Percentiles rank a stretch among this genome's conserved stretches.
These are phyloP conservation scores for Pneumocystis carinii DNA, from an alignment of 1,139 yeast genomes.

Conservation along the genomic window DNA sequence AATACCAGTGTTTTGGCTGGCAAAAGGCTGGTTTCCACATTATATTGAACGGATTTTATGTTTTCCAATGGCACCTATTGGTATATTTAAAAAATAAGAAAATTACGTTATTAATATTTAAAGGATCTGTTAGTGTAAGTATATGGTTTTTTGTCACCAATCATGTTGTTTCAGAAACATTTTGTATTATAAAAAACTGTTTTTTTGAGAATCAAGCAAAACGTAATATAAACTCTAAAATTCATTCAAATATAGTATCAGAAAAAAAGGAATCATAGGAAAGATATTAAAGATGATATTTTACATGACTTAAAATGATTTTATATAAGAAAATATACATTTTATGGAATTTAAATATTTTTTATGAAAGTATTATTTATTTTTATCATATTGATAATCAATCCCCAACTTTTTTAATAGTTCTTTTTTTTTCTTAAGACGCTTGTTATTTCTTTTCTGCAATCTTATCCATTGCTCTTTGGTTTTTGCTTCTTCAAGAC, in stretches of 20 bases:
- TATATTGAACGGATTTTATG: constrained; percentile 43
- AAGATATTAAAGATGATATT: background rate
- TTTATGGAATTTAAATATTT: background rate
- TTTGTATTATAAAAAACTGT: background rate
- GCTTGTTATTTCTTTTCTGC: constrained; percentile 36
- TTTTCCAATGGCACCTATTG: constrained; percentile 40
- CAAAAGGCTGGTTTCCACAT: constrained; percentile 43
- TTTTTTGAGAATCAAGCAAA: background rate
- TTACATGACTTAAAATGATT: background rate
- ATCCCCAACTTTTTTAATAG: constrained; percentile 34
- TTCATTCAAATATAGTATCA: background rate
- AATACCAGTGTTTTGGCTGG: constrained; percentile 45
- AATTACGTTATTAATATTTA: background rate
- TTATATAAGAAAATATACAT: background rate
- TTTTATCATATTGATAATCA: constrained; percentile 21
- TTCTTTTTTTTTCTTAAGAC: constrained; percentile 36
- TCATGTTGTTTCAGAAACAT: constrained; percentile 2
- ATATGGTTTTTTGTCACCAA: constrained; percentile 7
- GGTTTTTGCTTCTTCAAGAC: constrained; percentile 43
- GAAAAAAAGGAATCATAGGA: background rate
- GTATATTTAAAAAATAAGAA: constrained; percentile 2
- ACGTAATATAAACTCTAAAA: background rate
- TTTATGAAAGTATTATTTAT: background rate
- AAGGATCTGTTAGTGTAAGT: constrained; percentile 10
- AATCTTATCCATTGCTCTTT: constrained; percentile 46